Evolutionary conservation across 495 filamentous ascomycete species (phyloP).

Genomic region (Lasiosphaeris hirsuta): DNA sequence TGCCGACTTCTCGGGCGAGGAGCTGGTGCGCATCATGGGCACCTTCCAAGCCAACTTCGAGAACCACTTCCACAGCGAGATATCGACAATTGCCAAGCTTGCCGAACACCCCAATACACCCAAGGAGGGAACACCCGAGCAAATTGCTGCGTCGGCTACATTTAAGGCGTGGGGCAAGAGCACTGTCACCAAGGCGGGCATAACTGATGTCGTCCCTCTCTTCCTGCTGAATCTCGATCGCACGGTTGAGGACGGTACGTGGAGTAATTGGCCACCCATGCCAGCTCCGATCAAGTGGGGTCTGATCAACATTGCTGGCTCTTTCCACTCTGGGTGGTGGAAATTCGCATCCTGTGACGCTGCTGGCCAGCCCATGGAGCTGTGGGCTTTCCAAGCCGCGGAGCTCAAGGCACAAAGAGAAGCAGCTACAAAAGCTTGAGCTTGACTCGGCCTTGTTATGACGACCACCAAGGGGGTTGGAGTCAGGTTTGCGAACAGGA

Average conservation of each 20-base stretch:
- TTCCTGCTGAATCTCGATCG: slow-evolving; percentile 56
- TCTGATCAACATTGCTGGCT: slow-evolving; percentile 43
- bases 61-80: slow-evolving; percentile 53
- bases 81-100: slow-evolving; percentile 47
- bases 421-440: slow-evolving; percentile 28
- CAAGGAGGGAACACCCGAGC: slow-evolving; percentile 34
- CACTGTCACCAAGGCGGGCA: slow-evolving; percentile 48
- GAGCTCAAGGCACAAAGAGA: slow-evolving; percentile 14
- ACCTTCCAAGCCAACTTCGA: slow-evolving; percentile 47
- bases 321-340: slow-evolving; percentile 48
- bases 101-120: slow-evolving; percentile 46
- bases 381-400: slow-evolving; percentile 34
- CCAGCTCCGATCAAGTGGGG: slow-evolving; percentile 47
- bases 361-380: slow-evolving; percentile 37
- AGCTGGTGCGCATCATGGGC: slow-evolving; percentile 47
- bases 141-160: slow-evolving; percentile 24
- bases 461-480: too few relatives aligned
- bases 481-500: too few relatives aligned
- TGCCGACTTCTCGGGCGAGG: slow-evolving; percentile 38
- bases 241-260: slow-evolving; percentile 51
- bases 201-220: slow-evolving; percentile 51
- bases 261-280: slow-evolving; percentile 51
- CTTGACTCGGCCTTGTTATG: too few relatives aligned
- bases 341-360: slow-evolving; percentile 50
- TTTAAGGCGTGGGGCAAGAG: slow-evolving; percentile 49